Percentiles rank a stretch among this genome's conserved stretches.
Evolutionary conservation across 768 basidiomycete species (phyloP).

Genomic region (Termitomyces sp.): DNA sequence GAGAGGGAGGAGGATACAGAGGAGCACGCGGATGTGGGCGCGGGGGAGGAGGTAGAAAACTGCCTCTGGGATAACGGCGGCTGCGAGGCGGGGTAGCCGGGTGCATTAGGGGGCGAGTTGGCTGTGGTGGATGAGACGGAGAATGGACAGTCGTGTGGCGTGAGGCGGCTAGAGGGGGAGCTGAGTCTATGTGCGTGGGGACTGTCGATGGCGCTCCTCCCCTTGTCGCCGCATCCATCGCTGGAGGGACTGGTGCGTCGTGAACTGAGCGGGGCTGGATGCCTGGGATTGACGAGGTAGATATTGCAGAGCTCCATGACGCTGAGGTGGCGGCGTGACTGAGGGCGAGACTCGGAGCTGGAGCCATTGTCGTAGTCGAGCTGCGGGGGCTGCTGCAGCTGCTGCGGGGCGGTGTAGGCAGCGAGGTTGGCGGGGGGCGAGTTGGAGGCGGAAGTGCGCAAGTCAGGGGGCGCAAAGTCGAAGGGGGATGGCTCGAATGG

Average conservation of each 20-base stretch:
- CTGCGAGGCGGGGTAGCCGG: background rate
- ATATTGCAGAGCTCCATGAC: slow-evolving; percentile 53
- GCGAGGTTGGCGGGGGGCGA: slow-evolving; percentile 25
- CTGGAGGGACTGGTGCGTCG: slow-evolving; percentile 1
- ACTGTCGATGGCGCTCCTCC: background rate
- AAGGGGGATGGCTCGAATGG: slow-evolving; percentile 65
- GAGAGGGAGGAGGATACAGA: slow-evolving; percentile 12
- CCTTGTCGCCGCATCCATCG: background rate
- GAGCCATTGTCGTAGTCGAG: slow-evolving; percentile 57
- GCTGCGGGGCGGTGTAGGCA: background rate
- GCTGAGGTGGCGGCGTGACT: slow-evolving; percentile 66
- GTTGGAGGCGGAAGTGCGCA: slow-evolving; percentile 20
- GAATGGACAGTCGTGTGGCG: slow-evolving; percentile 16
- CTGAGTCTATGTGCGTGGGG: slow-evolving; percentile 2
- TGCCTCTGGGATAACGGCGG: slow-evolving; percentile 6
- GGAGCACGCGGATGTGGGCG: background rate
- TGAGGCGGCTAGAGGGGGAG: slow-evolving; percentile 7
- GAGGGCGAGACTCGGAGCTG: slow-evolving; percentile 61
- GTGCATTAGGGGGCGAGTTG: slow-evolving; percentile 2
- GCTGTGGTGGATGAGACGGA: slow-evolving; percentile 23
- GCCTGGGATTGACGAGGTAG: background rate
- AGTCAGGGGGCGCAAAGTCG: slow-evolving; percentile 66
- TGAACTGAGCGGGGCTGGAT: no score
- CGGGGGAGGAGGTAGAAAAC: background rate
- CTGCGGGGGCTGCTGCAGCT: background rate